Base-by-base conservation (phyloP, 495 filamentous ascomycete genomes). In the Lasiosphaeria hispida region DNA sequence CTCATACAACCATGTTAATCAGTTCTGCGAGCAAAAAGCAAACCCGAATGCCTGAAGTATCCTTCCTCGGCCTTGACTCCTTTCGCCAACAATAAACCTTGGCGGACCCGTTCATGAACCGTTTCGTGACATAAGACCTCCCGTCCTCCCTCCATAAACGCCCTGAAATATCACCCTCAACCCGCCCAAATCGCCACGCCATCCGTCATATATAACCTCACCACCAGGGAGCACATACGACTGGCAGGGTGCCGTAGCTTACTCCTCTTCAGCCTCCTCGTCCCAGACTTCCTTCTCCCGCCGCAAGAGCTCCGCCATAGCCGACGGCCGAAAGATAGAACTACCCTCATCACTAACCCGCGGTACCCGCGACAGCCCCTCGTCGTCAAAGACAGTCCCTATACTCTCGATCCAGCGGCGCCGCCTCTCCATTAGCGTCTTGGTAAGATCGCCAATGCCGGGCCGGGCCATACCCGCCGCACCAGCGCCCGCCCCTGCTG, bases 391-490 rank as follows among this genome's bases (percentile, higher is more conserved):
- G 3, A 97, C 90, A 0, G 89, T 85, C 5, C 90, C 86, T 67
- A 98, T 94, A 42, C 80, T 88, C 48, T 90, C 85, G 58, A 88
- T 88, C 94, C 94, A 99, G 62, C 89, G 82, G 68, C 81, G 81
- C 58, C 91, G 77, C 53, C 92, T 78, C 61, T 96, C 91, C 93
- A 99, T 96, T 44, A 97, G 76, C 17, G 85, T 90, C 65, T 88
- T 84, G 2, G 93, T 92, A 33, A 88, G 80, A 68, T 99, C 94
- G 34, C 94, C 95, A 55, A 99, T 95, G 30, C 89, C 90, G 4
- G 93, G 88, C 18, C 89, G 82, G 10, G 82, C 84, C 73, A 82
- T 80, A 1, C 81, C 83, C 13, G 77, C 73, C 2, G 72, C 79
- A 1, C 72, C 75, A 15, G 75, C 73, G 42, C 72, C 84, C 0